Evolutionary conservation across 805 yeast genomes (phyloP).

Genomic region (Metschnikowia colocasiae): DNA sequence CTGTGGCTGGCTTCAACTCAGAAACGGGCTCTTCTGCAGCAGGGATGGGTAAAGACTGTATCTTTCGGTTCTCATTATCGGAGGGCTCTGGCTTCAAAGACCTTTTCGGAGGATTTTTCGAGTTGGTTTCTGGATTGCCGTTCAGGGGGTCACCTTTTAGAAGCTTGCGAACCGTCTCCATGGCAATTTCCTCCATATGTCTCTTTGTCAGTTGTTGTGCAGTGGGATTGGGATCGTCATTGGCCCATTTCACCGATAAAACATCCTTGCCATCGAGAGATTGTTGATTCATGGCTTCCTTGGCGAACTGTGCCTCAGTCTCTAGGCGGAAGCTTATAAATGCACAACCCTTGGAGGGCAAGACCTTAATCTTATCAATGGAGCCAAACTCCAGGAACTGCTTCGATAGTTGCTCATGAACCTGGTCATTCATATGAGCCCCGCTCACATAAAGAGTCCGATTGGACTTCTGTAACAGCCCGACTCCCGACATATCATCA

Average conservation of each 20-base stretch:
- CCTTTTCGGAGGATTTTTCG: neutral
- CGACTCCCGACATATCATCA: constrained; percentile 95
- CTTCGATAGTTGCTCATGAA: constrained; percentile 32
- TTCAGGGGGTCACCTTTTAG: constrained; percentile 17
- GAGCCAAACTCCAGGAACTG: constrained; percentile 76
- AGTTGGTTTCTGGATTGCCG: neutral
- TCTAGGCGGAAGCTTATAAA: constrained; percentile 71
- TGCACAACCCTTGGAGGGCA: constrained; percentile 64
- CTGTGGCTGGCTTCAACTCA: neutral
- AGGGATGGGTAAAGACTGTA: neutral
- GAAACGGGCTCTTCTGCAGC: neutral
- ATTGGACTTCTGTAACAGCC: constrained; percentile 68
- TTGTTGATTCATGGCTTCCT: constrained; percentile 91
- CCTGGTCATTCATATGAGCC: constrained; percentile 35
- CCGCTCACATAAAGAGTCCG: constrained; percentile 75
- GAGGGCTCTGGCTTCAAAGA: neutral
- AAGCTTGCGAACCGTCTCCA: constrained; percentile 48
- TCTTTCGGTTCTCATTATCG: neutral
- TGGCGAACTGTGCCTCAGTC: constrained; percentile 85
- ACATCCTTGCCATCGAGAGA: constrained; percentile 60
- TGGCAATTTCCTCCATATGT: constrained; percentile 48
- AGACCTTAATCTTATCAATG: constrained; percentile 60
- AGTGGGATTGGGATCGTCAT: constrained; percentile 77
- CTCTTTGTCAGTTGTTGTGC: constrained; percentile 51
- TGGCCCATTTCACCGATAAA: constrained; percentile 80